Conservation (phyloP, 257 asterid species). For the Salvia rosmarinus region DNA sequence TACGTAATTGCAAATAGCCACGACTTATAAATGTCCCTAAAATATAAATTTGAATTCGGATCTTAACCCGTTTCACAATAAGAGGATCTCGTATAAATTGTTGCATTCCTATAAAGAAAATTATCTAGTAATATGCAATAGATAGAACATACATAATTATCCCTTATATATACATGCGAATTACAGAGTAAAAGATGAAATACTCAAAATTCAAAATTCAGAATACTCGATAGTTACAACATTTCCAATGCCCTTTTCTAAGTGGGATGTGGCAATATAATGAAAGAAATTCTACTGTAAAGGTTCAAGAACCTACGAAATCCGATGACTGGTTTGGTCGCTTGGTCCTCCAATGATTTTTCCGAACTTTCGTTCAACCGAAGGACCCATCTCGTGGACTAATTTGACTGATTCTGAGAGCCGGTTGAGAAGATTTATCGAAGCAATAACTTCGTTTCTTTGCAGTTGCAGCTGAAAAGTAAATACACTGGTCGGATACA, state of each 20-base stretch:
- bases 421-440: constrained; percentile 59
- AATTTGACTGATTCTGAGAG: constrained; percentile 62
- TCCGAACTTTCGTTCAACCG: constrained; percentile 37
- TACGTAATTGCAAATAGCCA: too few relatives aligned
- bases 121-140: too few relatives aligned
- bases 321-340: constrained; percentile 34
- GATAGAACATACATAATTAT: too few relatives aligned
- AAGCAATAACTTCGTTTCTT: constrained; percentile 72
- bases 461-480: constrained; percentile 59
- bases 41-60: too few relatives aligned
- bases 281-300: too few relatives aligned
- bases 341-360: constrained; percentile 35
- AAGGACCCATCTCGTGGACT: constrained; percentile 54
- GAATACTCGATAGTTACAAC: background rate
- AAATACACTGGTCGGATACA: constrained; percentile 9
- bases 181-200: background rate
- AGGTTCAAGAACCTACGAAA: constrained; percentile 21
- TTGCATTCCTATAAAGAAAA: too few relatives aligned
- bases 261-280: too few relatives aligned
- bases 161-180: background rate
- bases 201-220: background rate
- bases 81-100: too few relatives aligned
- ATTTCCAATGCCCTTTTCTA: background rate
- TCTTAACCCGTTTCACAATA: too few relatives aligned
- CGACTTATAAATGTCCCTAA: too few relatives aligned